Percentiles rank a stretch among this genome's conserved stretches.
These are phyloP conservation scores for Debaryomyces sp. DNA, from an alignment of 1,139 yeast species.

Conservation along the genomic window DNA sequence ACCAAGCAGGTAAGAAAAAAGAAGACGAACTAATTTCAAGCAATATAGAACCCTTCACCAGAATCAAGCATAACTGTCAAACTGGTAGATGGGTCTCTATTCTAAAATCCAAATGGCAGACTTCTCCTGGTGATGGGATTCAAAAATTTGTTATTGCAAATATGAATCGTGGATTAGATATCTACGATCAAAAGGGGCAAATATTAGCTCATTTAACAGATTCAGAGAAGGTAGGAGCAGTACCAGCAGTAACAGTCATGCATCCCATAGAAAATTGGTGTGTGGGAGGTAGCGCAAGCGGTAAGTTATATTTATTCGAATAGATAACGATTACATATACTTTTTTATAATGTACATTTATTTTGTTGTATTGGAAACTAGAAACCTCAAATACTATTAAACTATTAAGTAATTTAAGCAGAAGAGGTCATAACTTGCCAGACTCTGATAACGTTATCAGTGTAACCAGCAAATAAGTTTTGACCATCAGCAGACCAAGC, in stretches of 20 bases:
- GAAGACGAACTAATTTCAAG: conserved; percentile 28
- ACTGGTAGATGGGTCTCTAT: conserved; percentile 97
- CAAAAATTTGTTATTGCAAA: conserved; percentile 90
- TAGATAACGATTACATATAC: conserved; percentile 11
- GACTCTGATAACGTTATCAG: conserved; percentile 98
- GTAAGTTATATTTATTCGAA: conserved; percentile 74
- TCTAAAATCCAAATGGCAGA: conserved; percentile 83
- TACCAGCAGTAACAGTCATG: conserved; percentile 84
- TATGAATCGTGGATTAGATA: conserved; percentile 85
- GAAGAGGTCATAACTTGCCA: conserved; percentile 99
- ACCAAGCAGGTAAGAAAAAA: conserved; percentile 19
- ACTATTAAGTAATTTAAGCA: conserved; percentile 35
- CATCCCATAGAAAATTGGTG: conserved; percentile 90
- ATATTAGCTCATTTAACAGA: conserved; percentile 75
- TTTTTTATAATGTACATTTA: conserved; percentile 9
- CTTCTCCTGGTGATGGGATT: conserved; percentile 64
- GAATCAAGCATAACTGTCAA: conserved; percentile 86
- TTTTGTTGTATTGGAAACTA: conserved; percentile 6
- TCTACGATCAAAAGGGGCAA: conserved; percentile 74
- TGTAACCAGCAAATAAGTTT: conserved; percentile 99
- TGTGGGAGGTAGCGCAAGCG: conserved; percentile 93
- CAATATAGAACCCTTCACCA: conserved; percentile 56
- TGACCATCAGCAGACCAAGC: conserved; percentile 99
- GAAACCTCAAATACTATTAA: conserved; percentile 6
- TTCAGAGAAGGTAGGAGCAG: conserved; percentile 65